A percentile compares a stretch with the other conserved stretches of the same genome.
phyloP scores from a whole-genome alignment of 164 flowering plant genomes.

The Vitis rupestris region DNA sequence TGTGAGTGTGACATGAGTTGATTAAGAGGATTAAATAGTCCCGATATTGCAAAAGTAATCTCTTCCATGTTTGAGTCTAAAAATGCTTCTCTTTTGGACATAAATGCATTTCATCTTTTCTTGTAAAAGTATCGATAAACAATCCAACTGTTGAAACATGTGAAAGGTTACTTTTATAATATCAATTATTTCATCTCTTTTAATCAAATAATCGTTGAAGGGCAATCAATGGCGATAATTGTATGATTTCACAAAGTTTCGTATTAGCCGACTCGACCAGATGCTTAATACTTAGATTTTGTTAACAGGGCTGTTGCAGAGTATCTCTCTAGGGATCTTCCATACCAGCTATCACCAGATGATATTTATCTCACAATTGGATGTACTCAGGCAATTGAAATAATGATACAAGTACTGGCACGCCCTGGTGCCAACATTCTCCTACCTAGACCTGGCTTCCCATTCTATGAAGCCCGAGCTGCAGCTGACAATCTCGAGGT shows the following conservation, averaged over 20 bases:
- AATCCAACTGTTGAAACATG: too few species aligned
- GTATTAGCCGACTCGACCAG: background rate
- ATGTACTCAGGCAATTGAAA: slow-evolving; percentile 43
- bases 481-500: slow-evolving; percentile 29
- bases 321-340: slow-evolving; percentile 36
- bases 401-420: slow-evolving; percentile 29
- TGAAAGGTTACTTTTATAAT: too few species aligned
- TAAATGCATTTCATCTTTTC: too few species aligned
- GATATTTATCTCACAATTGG: slow-evolving; percentile 48
- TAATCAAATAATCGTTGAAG: too few species aligned
- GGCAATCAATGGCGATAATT: too few species aligned
- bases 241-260: background rate
- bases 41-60: too few species aligned
- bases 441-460: slow-evolving; percentile 60
- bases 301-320: slow-evolving; percentile 46
- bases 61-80: too few species aligned
- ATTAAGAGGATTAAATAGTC: too few species aligned
- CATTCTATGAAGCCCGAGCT: slow-evolving; percentile 43
- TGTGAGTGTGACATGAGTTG: too few species aligned
- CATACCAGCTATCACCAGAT: slow-evolving; percentile 35
- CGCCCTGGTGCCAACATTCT: slow-evolving; percentile 50
- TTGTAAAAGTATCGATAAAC: too few species aligned
- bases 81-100: too few species aligned
- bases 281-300: background rate
- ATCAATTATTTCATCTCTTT: too few species aligned